Evolutionary conservation across 306 rosid genomes (phyloP).

Genomic region (Quercus rubra): DNA sequence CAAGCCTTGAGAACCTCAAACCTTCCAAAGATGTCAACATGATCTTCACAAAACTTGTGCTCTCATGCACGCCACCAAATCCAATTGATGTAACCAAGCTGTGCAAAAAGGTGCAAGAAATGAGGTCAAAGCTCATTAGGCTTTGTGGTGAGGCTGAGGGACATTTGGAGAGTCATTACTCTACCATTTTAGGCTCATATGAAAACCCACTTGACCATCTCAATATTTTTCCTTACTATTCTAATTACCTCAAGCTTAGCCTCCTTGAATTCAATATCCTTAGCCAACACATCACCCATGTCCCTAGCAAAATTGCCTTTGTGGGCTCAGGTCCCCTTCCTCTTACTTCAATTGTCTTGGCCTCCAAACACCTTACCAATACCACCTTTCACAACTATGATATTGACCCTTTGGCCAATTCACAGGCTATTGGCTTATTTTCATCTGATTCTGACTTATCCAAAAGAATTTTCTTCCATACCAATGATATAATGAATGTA

Average conservation of each 20-base stretch:
- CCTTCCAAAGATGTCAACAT: slow-evolving; percentile 84
- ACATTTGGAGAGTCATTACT: slow-evolving; percentile 60
- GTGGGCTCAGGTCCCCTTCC: slow-evolving; percentile 96
- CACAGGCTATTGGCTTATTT: slow-evolving; percentile 49
- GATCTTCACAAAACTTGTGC: slow-evolving; percentile 72
- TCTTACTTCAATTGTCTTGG: slow-evolving; percentile 74
- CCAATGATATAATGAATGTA: slow-evolving; percentile 60
- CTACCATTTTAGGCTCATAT: slow-evolving; percentile 47
- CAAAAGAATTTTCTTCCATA: slow-evolving; percentile 61
- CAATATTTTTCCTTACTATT: slow-evolving; percentile 66
- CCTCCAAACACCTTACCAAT: slow-evolving; percentile 54
- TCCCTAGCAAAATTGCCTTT: slow-evolving; percentile 53
- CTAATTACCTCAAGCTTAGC: slow-evolving; percentile 74
- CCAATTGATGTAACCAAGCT: slow-evolving; percentile 60
- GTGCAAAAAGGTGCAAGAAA: slow-evolving; percentile 39
- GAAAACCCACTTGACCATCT: slow-evolving; percentile 55
- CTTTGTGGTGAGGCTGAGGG: slow-evolving; percentile 80
- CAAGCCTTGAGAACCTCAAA: slow-evolving; percentile 57
- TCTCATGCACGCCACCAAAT: slow-evolving; percentile 70
- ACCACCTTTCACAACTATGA: slow-evolving; percentile 76
- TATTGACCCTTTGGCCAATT: slow-evolving; percentile 62
- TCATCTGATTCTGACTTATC: slow-evolving; percentile 57
- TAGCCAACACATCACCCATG: slow-evolving; percentile 34
- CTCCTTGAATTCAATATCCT: slow-evolving; percentile 71
- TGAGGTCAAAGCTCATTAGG: slow-evolving; percentile 54